Evolutionary conservation across 2,329 filamentous ascomycete species (phyloP).

Genomic region (Drechmeria coniospora): DNA sequence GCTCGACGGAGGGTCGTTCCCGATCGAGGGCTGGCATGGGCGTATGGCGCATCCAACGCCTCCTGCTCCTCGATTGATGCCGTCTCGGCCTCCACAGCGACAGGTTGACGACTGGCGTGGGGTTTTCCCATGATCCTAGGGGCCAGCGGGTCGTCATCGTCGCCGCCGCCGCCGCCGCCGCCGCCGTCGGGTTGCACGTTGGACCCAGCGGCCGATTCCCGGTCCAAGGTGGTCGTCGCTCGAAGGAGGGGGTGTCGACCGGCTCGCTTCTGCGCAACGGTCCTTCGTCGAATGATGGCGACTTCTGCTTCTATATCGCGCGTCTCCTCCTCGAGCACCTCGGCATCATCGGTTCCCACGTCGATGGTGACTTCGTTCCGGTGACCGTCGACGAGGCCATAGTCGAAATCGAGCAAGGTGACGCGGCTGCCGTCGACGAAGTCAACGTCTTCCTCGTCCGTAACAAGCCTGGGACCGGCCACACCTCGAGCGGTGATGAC

Average conservation of each 20-base stretch:
- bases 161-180: no score
- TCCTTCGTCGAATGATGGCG: constrained; percentile 60
- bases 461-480: constrained; percentile 36
- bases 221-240: constrained; percentile 27
- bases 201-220: constrained; percentile 7
- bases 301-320: constrained; percentile 65
- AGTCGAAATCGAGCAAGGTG: constrained; percentile 59
- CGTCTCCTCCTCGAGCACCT: constrained; percentile 56
- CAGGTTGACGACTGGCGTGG: constrained; percentile 7
- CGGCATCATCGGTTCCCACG: constrained; percentile 54
- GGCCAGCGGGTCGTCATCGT: constrained; percentile 36
- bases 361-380: constrained; percentile 51
- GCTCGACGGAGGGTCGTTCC: constrained; percentile 55
- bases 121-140: constrained; percentile 29
- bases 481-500: constrained; percentile 61
- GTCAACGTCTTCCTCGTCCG: constrained; percentile 56
- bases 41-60: constrained; percentile 55
- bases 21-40: constrained; percentile 57
- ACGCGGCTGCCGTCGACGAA: constrained; percentile 68
- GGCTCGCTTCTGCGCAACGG: constrained; percentile 47
- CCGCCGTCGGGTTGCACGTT: no score
- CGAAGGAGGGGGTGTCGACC: constrained; percentile 31
- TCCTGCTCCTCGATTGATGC: constrained; percentile 40
- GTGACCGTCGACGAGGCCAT: constrained; percentile 38
- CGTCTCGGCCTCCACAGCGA: constrained; percentile 25